These are phyloP conservation scores for Pecoramyces ruminantium DNA, from an alignment of 192 early-diverging fungal genomes.

Conservation along the genomic window DNA sequence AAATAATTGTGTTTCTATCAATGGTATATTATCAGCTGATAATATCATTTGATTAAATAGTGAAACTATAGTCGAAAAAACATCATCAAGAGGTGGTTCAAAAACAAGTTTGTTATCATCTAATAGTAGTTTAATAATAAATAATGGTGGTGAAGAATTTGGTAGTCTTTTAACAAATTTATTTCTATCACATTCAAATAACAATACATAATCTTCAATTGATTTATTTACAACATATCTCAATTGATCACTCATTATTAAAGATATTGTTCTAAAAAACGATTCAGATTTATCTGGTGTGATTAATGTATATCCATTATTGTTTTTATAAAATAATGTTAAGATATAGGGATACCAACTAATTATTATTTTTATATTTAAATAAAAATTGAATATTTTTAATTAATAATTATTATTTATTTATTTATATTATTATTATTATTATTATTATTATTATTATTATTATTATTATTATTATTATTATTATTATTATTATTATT, in stretches of 20 bases:
- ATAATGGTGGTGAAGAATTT: slow-evolving; percentile 7
- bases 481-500: too few species aligned
- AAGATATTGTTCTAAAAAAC: slow-evolving; percentile 28
- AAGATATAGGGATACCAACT: slow-evolving; percentile 44
- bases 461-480: background rate
- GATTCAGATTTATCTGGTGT: slow-evolving; percentile 25
- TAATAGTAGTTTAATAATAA: slow-evolving; percentile 7
- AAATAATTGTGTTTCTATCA: slow-evolving; percentile 1
- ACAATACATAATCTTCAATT: slow-evolving; percentile 22
- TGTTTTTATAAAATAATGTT: slow-evolving; percentile 44
- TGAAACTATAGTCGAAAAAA: slow-evolving; percentile 20
- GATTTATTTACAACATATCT: slow-evolving; percentile 23
- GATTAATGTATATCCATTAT: slow-evolving; percentile 33
- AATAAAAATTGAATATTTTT: too few species aligned
- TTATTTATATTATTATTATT: slow-evolving; percentile 1
- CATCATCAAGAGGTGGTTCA: slow-evolving; percentile 22
- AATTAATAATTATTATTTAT: too few species aligned
- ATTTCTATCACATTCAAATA: slow-evolving; percentile 18
- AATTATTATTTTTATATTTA: too few species aligned
- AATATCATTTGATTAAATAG: slow-evolving; percentile 15
- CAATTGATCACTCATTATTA: slow-evolving; percentile 29
- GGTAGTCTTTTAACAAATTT: slow-evolving; percentile 11
- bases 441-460: background rate
- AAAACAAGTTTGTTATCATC: slow-evolving; percentile 23
- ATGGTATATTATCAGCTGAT: background rate